phyloP scores from a whole-genome alignment of 192 early-diverging fungal genomes.

The Entomortierella parvispora region DNA sequence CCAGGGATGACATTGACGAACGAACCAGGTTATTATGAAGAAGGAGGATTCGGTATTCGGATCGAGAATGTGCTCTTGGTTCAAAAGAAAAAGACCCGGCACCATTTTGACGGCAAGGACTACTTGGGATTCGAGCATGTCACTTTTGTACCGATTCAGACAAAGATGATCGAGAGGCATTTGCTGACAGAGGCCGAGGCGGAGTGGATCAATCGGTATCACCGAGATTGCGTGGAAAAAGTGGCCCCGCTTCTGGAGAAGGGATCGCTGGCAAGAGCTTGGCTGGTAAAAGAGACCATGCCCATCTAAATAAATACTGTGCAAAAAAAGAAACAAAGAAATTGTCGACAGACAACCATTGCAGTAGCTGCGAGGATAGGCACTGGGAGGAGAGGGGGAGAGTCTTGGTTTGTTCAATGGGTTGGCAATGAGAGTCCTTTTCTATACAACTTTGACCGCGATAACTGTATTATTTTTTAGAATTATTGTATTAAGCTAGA shows the following conservation, averaged over 20 bases:
- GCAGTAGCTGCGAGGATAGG: no score
- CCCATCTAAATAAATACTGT: conserved; percentile 48
- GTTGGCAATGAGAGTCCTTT: no score
- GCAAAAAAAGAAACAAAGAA: not conserved
- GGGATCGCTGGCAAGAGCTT: conserved; percentile 70
- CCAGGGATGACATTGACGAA: conserved; percentile 97
- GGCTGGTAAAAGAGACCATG: conserved; percentile 84
- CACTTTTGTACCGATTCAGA: conserved; percentile 89
- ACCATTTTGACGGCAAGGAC: conserved; percentile 87
- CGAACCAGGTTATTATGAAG: conserved; percentile 98
- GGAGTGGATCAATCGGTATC: conserved; percentile 91
- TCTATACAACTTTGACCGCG: no score
- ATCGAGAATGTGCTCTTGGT: conserved; percentile 95
- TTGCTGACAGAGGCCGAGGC: conserved; percentile 80
- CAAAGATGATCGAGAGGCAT: conserved; percentile 77
- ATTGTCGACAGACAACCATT: no score
- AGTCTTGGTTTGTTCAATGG: no score
- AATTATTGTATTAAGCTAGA: not conserved
- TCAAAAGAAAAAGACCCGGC: conserved; percentile 71
- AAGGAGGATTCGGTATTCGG: conserved; percentile 96
- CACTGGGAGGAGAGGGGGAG: not conserved
- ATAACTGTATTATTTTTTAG: no score
- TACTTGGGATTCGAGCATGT: conserved; percentile 94
- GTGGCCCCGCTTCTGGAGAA: conserved; percentile 82
- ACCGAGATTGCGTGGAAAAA: conserved; percentile 77